Conservation (phyloP, 139 green algal species). For the Raphidocelis subcapitata region DNA sequence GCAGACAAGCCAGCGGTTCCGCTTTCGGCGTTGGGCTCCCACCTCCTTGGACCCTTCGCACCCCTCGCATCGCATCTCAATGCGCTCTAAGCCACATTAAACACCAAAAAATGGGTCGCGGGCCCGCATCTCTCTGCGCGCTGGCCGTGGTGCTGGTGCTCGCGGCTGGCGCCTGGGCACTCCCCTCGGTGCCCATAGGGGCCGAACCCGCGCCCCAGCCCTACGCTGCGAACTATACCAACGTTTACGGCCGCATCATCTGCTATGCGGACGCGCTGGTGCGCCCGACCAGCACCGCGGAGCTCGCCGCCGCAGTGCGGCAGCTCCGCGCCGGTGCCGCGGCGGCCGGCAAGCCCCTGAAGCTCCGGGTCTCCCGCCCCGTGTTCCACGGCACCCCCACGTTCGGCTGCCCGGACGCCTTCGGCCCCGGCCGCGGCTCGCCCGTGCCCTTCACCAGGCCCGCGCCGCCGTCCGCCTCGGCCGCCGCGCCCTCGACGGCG, state of each 20-base stretch:
- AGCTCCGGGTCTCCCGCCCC: conserved; percentile 11
- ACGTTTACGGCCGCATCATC: conserved; percentile 7
- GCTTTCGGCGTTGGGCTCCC: too few species aligned
- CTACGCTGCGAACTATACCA: conserved; percentile 1
- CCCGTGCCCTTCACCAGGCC: not conserved
- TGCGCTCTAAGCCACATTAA: too few species aligned
- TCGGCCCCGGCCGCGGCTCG: not conserved
- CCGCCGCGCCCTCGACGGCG: conserved; percentile 6
- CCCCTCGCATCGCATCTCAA: too few species aligned
- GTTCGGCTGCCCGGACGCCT: conserved; percentile 15
- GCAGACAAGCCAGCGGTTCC: too few species aligned
- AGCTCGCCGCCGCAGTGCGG: conserved; percentile 20
- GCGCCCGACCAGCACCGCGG: conserved; percentile 4
- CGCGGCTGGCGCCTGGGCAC: too few species aligned
- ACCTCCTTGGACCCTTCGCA: too few species aligned
- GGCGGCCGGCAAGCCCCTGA: conserved; percentile 8
- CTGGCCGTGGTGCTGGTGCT: too few species aligned
- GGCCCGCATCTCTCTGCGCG: too few species aligned
- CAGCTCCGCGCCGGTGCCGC: conserved; percentile 16
- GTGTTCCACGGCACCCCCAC: conserved; percentile 15
- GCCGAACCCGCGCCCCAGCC: too few species aligned
- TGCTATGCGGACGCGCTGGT: conserved; percentile 23
- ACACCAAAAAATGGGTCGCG: too few species aligned
- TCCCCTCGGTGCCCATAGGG: too few species aligned
- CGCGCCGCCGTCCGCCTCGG: not conserved